Evolutionary conservation across 495 filamentous ascomycete genomes (phyloP).

Genomic region (Penicillium antarcticum): DNA sequence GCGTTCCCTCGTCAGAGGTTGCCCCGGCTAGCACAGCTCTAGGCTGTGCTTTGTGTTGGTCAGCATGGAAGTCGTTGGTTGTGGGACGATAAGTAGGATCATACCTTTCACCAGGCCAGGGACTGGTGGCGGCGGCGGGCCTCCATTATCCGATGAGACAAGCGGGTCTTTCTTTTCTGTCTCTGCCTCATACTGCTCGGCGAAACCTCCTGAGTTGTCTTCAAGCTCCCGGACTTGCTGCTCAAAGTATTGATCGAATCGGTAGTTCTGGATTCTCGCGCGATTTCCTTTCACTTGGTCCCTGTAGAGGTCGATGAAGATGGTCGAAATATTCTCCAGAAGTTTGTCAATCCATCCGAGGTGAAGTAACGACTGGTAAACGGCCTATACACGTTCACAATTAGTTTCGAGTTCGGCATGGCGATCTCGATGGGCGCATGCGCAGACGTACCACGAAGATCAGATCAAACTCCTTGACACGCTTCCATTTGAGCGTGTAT

Average conservation of each 20-base stretch:
- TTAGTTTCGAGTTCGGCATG: slow-evolving; percentile 16
- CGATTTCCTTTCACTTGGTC: slow-evolving; percentile 81
- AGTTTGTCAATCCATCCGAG: slow-evolving; percentile 97
- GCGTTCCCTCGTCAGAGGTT: slow-evolving; percentile 54
- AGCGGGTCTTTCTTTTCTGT: slow-evolving; percentile 41
- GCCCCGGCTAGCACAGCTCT: slow-evolving; percentile 44
- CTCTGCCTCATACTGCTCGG: slow-evolving; percentile 28
- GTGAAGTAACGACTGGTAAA: slow-evolving; percentile 92
- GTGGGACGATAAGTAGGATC: not conserved
- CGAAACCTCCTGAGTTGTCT: slow-evolving; percentile 39
- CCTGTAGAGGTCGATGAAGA: slow-evolving; percentile 86
- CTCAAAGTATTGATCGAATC: slow-evolving; percentile 91
- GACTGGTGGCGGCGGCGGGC: slow-evolving; percentile 52
- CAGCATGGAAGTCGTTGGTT: slow-evolving; percentile 13
- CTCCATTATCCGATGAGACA: slow-evolving; percentile 47
- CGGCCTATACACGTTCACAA: slow-evolving; percentile 58
- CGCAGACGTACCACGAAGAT: slow-evolving; percentile 82
- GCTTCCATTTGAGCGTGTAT: slow-evolving; percentile 93
- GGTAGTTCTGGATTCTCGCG: slow-evolving; percentile 68
- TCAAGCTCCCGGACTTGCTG: slow-evolving; percentile 88
- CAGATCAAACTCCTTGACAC: slow-evolving; percentile 83
- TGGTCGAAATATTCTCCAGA: slow-evolving; percentile 84
- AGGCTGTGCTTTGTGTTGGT: slow-evolving; percentile 38
- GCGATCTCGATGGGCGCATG: not conserved
- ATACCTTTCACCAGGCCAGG: slow-evolving; percentile 53